Conservation (phyloP, 2,329 filamentous ascomycete genomes). For the Cytospora mali region DNA sequence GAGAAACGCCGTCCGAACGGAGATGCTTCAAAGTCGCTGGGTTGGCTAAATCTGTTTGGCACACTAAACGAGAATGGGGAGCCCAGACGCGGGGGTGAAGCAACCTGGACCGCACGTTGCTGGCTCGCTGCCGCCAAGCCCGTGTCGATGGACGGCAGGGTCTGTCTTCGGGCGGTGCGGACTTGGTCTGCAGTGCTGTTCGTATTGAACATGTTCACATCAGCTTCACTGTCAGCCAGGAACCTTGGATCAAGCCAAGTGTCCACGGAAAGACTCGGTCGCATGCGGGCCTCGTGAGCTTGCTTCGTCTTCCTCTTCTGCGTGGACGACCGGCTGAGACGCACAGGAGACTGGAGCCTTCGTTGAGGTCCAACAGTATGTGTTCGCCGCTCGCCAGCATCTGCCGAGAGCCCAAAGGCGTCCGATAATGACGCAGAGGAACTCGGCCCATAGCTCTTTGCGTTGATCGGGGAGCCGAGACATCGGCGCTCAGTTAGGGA, state of each 20-base stretch:
- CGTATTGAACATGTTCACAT: conserved; percentile 37
- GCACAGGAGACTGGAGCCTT: conserved; percentile 56
- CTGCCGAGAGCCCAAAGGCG: conserved; percentile 40
- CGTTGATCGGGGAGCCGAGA: conserved; percentile 58
- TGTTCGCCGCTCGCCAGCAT: conserved; percentile 45
- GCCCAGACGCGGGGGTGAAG: conserved; percentile 53
- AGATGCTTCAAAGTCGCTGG: conserved; percentile 48
- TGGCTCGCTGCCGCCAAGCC: conserved; percentile 18
- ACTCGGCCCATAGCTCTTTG: conserved; percentile 64
- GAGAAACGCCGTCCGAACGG: conserved; percentile 56
- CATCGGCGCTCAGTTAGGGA: conserved; percentile 40
- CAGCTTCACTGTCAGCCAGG: conserved; percentile 28
- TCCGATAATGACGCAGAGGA: conserved; percentile 54
- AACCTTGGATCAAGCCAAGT: conserved; percentile 53
- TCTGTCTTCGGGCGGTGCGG: conserved; percentile 19
- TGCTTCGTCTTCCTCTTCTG: conserved; percentile 59
- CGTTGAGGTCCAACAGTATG: conserved; percentile 54
- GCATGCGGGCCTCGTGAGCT: conserved; percentile 53
- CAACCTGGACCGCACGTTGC: conserved; percentile 37
- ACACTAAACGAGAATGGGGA: conserved; percentile 66
- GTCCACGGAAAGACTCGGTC: conserved; percentile 58
- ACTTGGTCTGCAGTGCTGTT: conserved; percentile 21
- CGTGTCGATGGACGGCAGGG: conserved; percentile 22
- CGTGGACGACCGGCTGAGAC: conserved; percentile 55
- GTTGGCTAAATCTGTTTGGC: conserved; percentile 58